Conservation (phyloP, 2,329 filamentous ascomycete genomes). For the Lasiodiplodia sp. region DNA sequence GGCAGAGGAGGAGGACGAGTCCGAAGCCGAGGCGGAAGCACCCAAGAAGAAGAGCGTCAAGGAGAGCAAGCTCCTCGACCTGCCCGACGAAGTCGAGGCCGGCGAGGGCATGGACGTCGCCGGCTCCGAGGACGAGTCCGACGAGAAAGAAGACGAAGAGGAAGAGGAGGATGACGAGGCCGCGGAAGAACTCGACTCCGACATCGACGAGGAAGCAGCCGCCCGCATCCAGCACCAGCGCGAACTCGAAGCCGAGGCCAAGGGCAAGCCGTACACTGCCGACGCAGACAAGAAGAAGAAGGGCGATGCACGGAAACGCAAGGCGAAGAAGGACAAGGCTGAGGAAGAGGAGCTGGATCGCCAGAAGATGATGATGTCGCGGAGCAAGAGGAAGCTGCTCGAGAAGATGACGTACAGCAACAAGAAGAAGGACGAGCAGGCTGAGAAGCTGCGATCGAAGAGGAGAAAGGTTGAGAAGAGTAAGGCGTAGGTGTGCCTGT, state of each 20-base stretch:
- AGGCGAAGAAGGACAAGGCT: constrained; percentile 65
- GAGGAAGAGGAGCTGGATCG: constrained; percentile 90
- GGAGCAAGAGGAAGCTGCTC: constrained; percentile 96
- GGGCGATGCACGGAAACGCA: constrained; percentile 71
- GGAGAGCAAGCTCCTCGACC: constrained; percentile 42
- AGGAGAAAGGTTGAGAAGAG: constrained; percentile 83
- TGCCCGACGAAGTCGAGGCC: constrained; percentile 55
- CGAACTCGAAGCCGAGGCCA: constrained; percentile 91
- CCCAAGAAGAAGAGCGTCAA: constrained; percentile 41
- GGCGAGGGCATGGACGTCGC: constrained; percentile 58
- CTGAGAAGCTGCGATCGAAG: constrained; percentile 86
- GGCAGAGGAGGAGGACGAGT: constrained; percentile 63
- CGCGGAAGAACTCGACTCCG: constrained; percentile 59
- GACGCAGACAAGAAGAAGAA: constrained; percentile 63
- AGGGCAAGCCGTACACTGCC: constrained; percentile 64
- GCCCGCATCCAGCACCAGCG: constrained; percentile 77
- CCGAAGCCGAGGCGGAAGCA: constrained; percentile 50
- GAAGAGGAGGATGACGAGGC: constrained; percentile 55
- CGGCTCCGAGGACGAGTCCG: constrained; percentile 50
- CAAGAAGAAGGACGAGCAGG: constrained; percentile 89
- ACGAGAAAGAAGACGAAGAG: constrained; percentile 54
- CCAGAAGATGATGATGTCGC: constrained; percentile 97
- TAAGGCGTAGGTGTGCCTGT: background rate
- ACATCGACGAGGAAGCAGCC: constrained; percentile 62
- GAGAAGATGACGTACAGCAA: constrained; percentile 98